Evolutionary conservation across 2,329 filamentous ascomycete species (phyloP).

Genomic region (Aspergillus neotritici): DNA sequence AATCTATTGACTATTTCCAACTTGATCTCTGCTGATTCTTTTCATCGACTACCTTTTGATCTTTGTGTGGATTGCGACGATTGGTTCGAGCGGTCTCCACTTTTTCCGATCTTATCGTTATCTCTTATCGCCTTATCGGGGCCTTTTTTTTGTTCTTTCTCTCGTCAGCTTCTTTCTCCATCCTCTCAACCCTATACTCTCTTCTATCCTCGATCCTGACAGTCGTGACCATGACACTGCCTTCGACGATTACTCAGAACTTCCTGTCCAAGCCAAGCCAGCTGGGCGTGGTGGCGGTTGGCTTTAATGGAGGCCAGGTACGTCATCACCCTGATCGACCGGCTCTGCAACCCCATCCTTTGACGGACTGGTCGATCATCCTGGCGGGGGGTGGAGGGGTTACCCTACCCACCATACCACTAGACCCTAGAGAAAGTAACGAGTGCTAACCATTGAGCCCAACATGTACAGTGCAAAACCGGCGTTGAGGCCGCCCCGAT

Average conservation of each 20-base stretch:
- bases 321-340: conserved; percentile 18
- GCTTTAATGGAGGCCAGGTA: conserved; percentile 95
- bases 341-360: conserved; percentile 1
- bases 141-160: conserved; percentile 10
- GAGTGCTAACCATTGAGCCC: background rate
- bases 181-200: conserved; percentile 5
- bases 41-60: conserved; percentile 1
- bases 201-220: background rate
- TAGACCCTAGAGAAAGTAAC: background rate
- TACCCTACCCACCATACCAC: background rate
- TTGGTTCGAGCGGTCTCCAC: conserved; percentile 2
- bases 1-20: too few species aligned
- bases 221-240: conserved; percentile 45
- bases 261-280: conserved; percentile 77
- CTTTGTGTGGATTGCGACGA: conserved; percentile 7
- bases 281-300: conserved; percentile 86
- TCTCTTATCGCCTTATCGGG: conserved; percentile 19
- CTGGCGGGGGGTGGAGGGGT: conserved; percentile 1
- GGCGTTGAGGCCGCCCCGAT: conserved; percentile 88
- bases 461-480: conserved; percentile 63
- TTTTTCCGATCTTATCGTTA: conserved; percentile 9
- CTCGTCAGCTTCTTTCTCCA: conserved; percentile 5
- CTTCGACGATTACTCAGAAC: conserved; percentile 58
- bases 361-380: conserved; percentile 9
- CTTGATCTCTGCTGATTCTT: background rate